Evolutionary conservation across 306 rosid genomes (phyloP).

Genomic region (Pyrus pyrifolia): DNA sequence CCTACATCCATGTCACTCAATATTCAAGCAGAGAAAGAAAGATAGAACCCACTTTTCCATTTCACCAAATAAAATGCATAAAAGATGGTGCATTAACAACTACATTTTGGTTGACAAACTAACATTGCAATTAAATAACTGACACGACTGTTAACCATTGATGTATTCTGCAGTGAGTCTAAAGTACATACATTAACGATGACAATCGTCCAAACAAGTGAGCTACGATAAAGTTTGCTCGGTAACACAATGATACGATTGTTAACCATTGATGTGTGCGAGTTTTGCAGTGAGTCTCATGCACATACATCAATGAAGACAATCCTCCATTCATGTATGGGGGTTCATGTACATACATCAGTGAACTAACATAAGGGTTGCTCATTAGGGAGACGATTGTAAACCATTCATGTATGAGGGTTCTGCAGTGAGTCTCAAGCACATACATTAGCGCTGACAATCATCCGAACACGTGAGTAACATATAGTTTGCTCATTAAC

Average conservation of each 20-base stretch:
- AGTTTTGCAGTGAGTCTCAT: too few relatives aligned
- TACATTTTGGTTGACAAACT: neutral
- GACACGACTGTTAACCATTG: neutral
- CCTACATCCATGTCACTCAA: conserved; percentile 91
- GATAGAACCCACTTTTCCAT: neutral
- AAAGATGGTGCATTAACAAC: neutral
- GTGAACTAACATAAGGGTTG: too few relatives aligned
- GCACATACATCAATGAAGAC: too few relatives aligned
- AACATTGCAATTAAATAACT: neutral
- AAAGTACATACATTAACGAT: neutral
- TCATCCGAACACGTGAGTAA: neutral
- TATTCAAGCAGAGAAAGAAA: conserved; percentile 33
- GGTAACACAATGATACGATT: too few relatives aligned
- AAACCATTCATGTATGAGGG: neutral
- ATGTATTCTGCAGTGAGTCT: neutral
- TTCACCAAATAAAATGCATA: conserved; percentile 1
- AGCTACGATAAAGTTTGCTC: neutral
- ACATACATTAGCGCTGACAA: neutral
- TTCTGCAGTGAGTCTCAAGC: neutral
- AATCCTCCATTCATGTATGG: too few relatives aligned
- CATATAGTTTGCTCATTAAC: neutral
- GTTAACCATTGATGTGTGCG: too few relatives aligned
- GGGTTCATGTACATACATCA: too few relatives aligned
- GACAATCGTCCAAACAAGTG: neutral
- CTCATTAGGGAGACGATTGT: neutral